Conservation (phyloP, 805 yeast genomes). For the Saccharomycopsis sp. region DNA sequence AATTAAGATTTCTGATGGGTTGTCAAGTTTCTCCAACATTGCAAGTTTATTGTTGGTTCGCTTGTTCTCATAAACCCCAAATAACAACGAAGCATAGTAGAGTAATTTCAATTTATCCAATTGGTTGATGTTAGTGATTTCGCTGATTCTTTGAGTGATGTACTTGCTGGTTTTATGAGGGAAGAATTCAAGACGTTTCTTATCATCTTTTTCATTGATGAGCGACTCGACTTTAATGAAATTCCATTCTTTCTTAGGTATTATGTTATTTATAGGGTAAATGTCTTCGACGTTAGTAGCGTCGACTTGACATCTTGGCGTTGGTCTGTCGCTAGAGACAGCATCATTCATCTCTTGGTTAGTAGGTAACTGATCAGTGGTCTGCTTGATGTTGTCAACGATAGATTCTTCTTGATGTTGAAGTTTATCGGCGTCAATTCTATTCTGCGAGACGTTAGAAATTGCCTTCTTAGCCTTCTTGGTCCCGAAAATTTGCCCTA, state of each 20-base stretch:
- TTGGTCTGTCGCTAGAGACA: conserved; percentile 67
- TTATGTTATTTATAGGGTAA: conserved; percentile 65
- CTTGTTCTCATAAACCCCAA: conserved; percentile 75
- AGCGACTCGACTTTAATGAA: conserved; percentile 59
- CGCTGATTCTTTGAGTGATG: conserved; percentile 41
- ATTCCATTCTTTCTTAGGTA: conserved; percentile 59
- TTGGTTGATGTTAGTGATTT: conserved; percentile 38
- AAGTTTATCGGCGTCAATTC: conserved; percentile 78
- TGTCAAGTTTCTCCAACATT: conserved; percentile 53
- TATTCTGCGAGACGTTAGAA: conserved; percentile 69
- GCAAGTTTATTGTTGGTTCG: conserved; percentile 53
- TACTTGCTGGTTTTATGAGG: conserved; percentile 58
- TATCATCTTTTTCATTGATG: conserved; percentile 42
- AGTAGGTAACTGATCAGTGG: conserved; percentile 70
- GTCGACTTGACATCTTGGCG: conserved; percentile 66
- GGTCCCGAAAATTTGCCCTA: conserved; percentile 97
- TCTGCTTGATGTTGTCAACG: conserved; percentile 65
- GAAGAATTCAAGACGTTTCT: conserved; percentile 46
- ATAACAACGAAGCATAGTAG: conserved; percentile 71
- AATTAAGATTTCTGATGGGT: conserved; percentile 65
- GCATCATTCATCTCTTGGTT: conserved; percentile 42
- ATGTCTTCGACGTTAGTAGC: conserved; percentile 82
- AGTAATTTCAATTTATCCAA: conserved; percentile 57
- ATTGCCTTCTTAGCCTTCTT: conserved; percentile 92
- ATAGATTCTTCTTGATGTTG: conserved; percentile 72